These are phyloP conservation scores for Backusella luteola DNA, from an alignment of 192 early-diverging fungal genomes.

Conservation along the genomic window DNA sequence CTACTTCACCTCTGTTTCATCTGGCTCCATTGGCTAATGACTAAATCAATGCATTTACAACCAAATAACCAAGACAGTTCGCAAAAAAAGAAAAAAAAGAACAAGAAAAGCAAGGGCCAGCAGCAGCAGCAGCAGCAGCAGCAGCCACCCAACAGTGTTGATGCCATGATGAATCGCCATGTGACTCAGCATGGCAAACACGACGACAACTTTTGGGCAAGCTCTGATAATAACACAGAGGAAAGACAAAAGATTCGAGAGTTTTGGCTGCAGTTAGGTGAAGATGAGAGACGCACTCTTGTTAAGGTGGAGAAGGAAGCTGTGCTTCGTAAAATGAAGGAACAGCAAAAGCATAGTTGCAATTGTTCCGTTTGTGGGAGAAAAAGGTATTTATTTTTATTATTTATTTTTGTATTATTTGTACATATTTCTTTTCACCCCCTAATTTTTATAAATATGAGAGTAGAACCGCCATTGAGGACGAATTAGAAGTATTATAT, in stretches of 20 bases:
- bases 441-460: neutral
- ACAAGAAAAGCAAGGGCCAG: neutral
- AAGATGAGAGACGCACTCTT: constrained; percentile 75
- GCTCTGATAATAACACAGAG: constrained; percentile 69
- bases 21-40: constrained; percentile 19
- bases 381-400: constrained; percentile 58
- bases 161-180: constrained; percentile 19
- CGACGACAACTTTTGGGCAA: constrained; percentile 51
- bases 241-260: constrained; percentile 79
- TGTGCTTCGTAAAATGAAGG: constrained; percentile 87
- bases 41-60: constrained; percentile 11
- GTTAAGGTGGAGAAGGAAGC: constrained; percentile 86
- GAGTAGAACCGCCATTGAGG: constrained; percentile 74
- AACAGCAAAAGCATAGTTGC: constrained; percentile 83
- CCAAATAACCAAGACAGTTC: neutral
- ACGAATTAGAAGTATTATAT: constrained; percentile 82
- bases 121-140: neutral
- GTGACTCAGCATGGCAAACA: constrained; percentile 6
- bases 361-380: constrained; percentile 81
- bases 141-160: neutral
- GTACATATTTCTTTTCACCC: neutral
- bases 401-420: constrained; percentile 1
- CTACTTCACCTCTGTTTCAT: constrained; percentile 14
- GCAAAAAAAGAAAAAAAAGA: constrained; percentile 6
- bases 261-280: constrained; percentile 81